Conservation (phyloP, 345 rosid species). For the Eucalyptus grandis region DNA sequence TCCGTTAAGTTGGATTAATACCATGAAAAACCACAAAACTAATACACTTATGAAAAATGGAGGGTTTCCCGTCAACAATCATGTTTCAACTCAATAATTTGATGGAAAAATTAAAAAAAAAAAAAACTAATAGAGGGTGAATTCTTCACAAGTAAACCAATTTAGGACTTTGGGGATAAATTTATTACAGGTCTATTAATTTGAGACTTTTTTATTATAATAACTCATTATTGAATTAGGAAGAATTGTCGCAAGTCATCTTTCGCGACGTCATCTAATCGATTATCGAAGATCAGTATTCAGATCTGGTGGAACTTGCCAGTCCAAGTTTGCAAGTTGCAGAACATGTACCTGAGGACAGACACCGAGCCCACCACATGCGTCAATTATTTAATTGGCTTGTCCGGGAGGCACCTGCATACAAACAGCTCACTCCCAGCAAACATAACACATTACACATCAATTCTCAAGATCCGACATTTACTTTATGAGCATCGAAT, state of each 20-base stretch:
- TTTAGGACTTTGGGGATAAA: no score
- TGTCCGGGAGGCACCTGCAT: not conserved
- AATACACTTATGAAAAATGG: fast-evolving
- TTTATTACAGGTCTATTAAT: no score
- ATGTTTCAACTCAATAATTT: no score
- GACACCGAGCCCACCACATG: not conserved
- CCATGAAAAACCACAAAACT: fast-evolving
- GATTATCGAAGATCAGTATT: not conserved
- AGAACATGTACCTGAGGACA: not conserved
- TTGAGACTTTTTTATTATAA: no score
- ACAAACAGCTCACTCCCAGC: not conserved
- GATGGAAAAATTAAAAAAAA: fast-evolving
- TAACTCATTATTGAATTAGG: not conserved
- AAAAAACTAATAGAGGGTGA: fast-evolving
- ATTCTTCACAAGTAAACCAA: no score
- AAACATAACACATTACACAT: not conserved
- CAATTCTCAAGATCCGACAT: not conserved
- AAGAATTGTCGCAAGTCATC: not conserved
- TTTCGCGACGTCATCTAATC: fast-evolving
- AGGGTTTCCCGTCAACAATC: no score
- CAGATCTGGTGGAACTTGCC: not conserved
- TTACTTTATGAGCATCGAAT: not conserved
- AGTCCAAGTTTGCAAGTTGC: not conserved
- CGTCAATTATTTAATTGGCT: not conserved
- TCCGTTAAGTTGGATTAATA: fast-evolving